A percentile compares a stretch with the other conserved stretches of the same genome.
Evolutionary conservation across 768 basidiomycete species (phyloP).

Genomic region (Podaxis carcinomalis): DNA sequence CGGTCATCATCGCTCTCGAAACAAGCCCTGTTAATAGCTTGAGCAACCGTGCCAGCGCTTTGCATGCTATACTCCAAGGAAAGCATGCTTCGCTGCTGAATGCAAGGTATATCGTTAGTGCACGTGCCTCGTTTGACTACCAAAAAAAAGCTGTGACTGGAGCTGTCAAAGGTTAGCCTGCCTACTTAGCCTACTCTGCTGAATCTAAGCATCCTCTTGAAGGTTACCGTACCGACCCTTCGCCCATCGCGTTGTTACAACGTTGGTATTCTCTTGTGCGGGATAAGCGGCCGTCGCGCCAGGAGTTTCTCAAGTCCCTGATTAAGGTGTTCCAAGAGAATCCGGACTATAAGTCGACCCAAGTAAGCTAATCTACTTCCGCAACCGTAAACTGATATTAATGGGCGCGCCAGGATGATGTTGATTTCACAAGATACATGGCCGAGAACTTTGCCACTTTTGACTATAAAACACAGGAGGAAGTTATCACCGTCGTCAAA

Average conservation of each 20-base stretch:
- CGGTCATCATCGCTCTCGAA: conserved; percentile 90
- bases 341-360: conserved; percentile 48
- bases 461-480: conserved; percentile 95
- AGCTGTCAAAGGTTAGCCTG: conserved; percentile 48
- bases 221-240: conserved; percentile 66
- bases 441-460: conserved; percentile 90
- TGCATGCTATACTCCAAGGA: conserved; percentile 78
- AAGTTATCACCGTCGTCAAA: conserved; percentile 82
- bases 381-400: not conserved
- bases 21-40: conserved; percentile 62
- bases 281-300: conserved; percentile 82
- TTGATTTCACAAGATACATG: conserved; percentile 88
- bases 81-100: conserved; percentile 92
- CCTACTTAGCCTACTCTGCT: not conserved
- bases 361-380: conserved; percentile 43
- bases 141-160: conserved; percentile 55
- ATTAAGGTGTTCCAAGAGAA: conserved; percentile 80
- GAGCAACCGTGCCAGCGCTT: conserved; percentile 69
- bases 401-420: conserved; percentile 54
- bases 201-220: not conserved
- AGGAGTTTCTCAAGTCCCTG: conserved; percentile 84
- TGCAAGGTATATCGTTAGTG: conserved; percentile 77
- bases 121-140: conserved; percentile 78
- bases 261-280: conserved; percentile 90
- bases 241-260: conserved; percentile 72